phyloP scores from a whole-genome alignment of 257 asterid species.

The Solanum infundibuliforme region DNA sequence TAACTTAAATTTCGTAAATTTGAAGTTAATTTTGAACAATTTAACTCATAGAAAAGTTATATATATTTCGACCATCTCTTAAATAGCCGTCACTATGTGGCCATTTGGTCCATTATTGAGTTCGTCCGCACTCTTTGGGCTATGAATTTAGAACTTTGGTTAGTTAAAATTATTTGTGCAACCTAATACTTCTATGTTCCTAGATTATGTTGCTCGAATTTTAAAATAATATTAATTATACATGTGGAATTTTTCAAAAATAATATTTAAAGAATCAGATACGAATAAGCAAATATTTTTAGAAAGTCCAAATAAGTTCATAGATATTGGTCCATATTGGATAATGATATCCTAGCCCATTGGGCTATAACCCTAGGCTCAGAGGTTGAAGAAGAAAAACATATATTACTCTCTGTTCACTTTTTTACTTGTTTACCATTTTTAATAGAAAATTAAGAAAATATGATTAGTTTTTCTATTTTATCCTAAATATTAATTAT shows the following conservation, averaged over 20 bases:
- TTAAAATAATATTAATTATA: rapidly evolving
- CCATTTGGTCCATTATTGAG: neutral
- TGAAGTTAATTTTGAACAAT: neutral
- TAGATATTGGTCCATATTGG: neutral
- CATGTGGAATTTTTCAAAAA: too few relatives aligned
- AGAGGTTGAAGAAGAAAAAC: neutral
- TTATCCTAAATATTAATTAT: too few relatives aligned
- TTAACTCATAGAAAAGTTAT: neutral
- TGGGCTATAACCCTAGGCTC: neutral
- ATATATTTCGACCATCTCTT: neutral
- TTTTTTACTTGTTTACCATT: too few relatives aligned
- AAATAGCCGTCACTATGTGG: neutral
- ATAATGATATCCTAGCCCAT: neutral
- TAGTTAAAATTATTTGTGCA: neutral
- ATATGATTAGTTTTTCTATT: too few relatives aligned
- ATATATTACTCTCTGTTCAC: too few relatives aligned
- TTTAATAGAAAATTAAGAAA: too few relatives aligned
- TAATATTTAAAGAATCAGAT: rapidly evolving
- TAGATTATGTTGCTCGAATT: too few relatives aligned
- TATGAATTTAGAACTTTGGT: neutral
- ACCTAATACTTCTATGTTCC: neutral
- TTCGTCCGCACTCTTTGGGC: neutral
- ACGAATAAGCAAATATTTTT: too few relatives aligned
- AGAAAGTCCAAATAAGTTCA: neutral
- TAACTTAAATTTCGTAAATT: neutral